These are phyloP conservation scores for Parathielavia hyrcaniae DNA, from an alignment of 495 filamentous ascomycete species.

Conservation along the genomic window DNA sequence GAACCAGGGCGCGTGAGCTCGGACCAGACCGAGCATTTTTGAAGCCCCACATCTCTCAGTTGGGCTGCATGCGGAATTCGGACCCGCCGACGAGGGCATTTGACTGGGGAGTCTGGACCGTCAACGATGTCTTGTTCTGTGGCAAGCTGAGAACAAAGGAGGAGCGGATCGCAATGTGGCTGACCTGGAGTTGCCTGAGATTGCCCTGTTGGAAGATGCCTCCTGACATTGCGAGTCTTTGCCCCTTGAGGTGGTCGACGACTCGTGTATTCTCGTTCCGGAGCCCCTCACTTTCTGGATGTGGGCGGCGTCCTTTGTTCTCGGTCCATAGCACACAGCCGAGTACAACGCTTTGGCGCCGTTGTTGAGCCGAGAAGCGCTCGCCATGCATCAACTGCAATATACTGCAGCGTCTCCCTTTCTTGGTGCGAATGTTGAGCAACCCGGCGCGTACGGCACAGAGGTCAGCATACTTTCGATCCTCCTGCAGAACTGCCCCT, in stretches of 20 bases:
- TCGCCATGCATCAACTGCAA: not conserved
- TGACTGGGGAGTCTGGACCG: too few species aligned
- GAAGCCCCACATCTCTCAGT: not conserved
- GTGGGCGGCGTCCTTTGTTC: too few species aligned
- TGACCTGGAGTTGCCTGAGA: not conserved
- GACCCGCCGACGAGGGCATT: too few species aligned
- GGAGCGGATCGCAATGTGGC: not conserved
- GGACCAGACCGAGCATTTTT: not conserved
- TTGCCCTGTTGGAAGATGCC: not conserved
- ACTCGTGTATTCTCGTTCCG: not conserved
- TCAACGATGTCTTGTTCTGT: not conserved
- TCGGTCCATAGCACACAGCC: not conserved
- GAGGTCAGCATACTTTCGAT: not conserved
- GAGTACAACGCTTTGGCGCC: slow-evolving; percentile 2
- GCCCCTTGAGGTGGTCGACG: not conserved
- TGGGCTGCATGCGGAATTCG: not conserved
- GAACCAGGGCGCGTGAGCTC: not conserved
- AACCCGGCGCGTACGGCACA: slow-evolving; percentile 10
- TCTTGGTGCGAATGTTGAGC: slow-evolving; percentile 6
- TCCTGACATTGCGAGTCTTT: not conserved
- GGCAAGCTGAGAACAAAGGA: not conserved
- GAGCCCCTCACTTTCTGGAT: not conserved
- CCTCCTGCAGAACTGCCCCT: not conserved
- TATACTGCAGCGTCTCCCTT: slow-evolving; percentile 10
- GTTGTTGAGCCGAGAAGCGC: not conserved